Evolutionary conservation across 768 basidiomycete species (phyloP), one percentile per base, ranked within the genome.

Genomic region (Russula olivacea): DNA sequence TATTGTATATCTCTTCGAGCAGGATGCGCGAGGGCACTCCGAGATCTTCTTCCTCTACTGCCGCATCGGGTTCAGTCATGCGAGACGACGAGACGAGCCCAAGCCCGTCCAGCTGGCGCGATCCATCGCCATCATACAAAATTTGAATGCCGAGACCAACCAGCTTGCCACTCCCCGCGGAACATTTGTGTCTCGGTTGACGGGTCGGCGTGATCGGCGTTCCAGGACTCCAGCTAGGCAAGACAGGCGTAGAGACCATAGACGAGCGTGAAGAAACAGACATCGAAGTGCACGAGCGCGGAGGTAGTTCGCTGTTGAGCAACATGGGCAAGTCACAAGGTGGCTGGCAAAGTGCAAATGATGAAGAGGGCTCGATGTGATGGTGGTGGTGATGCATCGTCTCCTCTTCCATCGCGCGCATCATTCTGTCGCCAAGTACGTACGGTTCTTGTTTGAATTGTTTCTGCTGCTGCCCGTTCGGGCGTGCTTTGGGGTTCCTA

Each of bases 1-100:
- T 64, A 21, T 64, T 63, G 32, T 64, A 66, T 49, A 66, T 68
- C 65, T 68, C 67, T 43, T 68, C 67, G 32, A 68, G 61, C 21
- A 68, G 60, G 45, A 68, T 68, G 21, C 67, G 67, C 28, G 67
- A 68, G 12, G 67, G 67, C 9, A 66, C 61, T 10, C 59, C 65
- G 12, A 59, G 55, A 28, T 56, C 61, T 49, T 61, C 58, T 51
- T 66, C 64, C 40, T 59, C 58, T 30, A 14, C 58, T 30, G 6
- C 45, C 36, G 56, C 17, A 45, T 65, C 60, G 15, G 59, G 21
- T n/a, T 61, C 60, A 30, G 54, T 47, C 63, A 60, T 64, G 32
- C 58, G 59, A 36, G 57, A 61, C 6, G 53, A 23, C 6, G 53
- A 23, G 58, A 68, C 48, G 15, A 68, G 49, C 19, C 67, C 67